A percentile compares a stretch with the other conserved stretches of the same genome.
Conservation (phyloP, 2,329 filamentous ascomycete genomes). For the Beauveria varroae region DNA sequence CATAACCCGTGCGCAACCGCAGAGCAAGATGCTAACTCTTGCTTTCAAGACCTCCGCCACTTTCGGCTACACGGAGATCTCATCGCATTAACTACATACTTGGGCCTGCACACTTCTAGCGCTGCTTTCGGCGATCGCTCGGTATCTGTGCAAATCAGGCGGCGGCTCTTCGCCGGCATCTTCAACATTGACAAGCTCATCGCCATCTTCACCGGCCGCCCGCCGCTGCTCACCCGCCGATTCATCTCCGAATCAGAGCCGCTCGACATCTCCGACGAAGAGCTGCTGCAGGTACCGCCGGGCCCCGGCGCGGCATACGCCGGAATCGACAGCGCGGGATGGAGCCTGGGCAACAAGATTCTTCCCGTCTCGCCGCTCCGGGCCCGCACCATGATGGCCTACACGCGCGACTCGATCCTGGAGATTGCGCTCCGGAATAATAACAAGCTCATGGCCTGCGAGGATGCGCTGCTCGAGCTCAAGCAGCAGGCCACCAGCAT, state of each 20-base stretch:
- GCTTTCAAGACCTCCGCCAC: constrained; percentile 2
- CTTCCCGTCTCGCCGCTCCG: constrained; percentile 24
- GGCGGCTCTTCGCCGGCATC: constrained; percentile 24
- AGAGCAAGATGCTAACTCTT: not conserved
- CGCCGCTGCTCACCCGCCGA: constrained; percentile 28
- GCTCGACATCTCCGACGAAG: constrained; percentile 30
- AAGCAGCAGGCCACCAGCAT: constrained; percentile 39
- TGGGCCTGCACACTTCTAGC: constrained; percentile 12
- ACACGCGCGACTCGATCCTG: constrained; percentile 21
- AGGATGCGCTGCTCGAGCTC: constrained; percentile 34
- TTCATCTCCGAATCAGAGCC: constrained; percentile 32
- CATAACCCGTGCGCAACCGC: too few species aligned
- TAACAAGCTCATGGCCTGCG: constrained; percentile 26
- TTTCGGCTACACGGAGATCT: constrained; percentile 12
- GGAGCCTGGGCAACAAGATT: constrained; percentile 26
- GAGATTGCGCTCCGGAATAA: constrained; percentile 24
- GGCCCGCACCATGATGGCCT: constrained; percentile 17
- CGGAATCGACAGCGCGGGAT: constrained; percentile 28
- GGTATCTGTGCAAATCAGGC: constrained; percentile 11
- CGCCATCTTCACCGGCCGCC: constrained; percentile 34
- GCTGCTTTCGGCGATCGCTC: constrained; percentile 2
- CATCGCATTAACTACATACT: constrained; percentile 11
- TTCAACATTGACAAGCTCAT: constrained; percentile 29
- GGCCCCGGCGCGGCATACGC: constrained; percentile 13
- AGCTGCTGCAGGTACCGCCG: constrained; percentile 24